These are phyloP conservation scores for Gautieria morchelliformis DNA, from an alignment of 768 basidiomycete species.

Conservation along the genomic window DNA sequence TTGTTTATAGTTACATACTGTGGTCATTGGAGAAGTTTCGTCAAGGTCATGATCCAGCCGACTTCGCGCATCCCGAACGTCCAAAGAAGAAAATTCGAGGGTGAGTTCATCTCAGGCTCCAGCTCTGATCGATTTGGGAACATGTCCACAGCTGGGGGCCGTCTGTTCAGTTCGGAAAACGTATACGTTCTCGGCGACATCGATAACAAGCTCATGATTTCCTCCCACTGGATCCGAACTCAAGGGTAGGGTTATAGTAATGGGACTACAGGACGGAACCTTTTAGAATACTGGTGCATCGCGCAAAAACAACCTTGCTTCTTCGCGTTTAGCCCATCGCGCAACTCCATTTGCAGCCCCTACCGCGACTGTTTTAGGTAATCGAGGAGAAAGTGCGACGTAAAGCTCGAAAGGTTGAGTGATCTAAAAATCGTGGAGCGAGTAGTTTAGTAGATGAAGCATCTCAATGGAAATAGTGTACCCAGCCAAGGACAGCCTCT, in stretches of 20 bases:
- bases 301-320: slow-evolving; percentile 66
- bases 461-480: slow-evolving; percentile 29
- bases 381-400: slow-evolving; percentile 63
- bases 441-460: neutral
- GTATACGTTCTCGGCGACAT: slow-evolving; percentile 55
- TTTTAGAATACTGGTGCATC: slow-evolving; percentile 81
- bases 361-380: slow-evolving; percentile 84
- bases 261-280: neutral
- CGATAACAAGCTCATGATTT: slow-evolving; percentile 15
- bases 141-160: slow-evolving; percentile 53
- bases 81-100: slow-evolving; percentile 77
- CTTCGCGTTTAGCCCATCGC: slow-evolving; percentile 88
- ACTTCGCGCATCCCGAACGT: slow-evolving; percentile 54
- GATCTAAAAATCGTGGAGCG: slow-evolving; percentile 41
- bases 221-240: neutral
- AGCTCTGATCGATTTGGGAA: neutral
- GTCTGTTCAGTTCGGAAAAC: slow-evolving; percentile 61
- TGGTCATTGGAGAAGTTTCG: slow-evolving; percentile 83
- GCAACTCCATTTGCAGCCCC: slow-evolving; percentile 84
- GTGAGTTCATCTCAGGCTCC: slow-evolving; percentile 32
- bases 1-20: slow-evolving; percentile 54
- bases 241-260: neutral
- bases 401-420: slow-evolving; percentile 93
- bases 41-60: slow-evolving; percentile 38
- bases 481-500: slow-evolving; percentile 94